These are phyloP conservation scores for Paracoccidioides lutzii DNA, from an alignment of 2,329 filamentous ascomycete genomes.

Conservation along the genomic window DNA sequence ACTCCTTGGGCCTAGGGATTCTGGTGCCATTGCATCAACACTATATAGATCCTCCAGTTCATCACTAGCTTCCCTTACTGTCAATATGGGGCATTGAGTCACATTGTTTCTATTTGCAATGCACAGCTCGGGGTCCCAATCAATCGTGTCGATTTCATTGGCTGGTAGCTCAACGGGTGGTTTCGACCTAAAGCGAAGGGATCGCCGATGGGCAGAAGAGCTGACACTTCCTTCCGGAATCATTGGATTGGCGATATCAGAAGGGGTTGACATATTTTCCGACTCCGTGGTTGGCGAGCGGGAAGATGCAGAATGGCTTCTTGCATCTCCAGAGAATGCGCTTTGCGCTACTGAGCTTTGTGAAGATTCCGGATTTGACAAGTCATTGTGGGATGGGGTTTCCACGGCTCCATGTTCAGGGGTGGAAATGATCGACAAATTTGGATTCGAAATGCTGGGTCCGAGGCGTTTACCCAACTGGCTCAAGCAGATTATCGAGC, in stretches of 20 bases:
- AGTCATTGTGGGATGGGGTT: neutral
- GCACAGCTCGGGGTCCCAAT: neutral
- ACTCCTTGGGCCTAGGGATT: neutral
- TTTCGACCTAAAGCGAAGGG: neutral
- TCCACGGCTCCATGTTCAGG: neutral
- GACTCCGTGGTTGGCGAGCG: neutral
- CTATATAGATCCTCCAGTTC: neutral
- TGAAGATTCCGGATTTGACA: neutral
- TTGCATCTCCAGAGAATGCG: neutral
- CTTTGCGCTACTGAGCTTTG: neutral
- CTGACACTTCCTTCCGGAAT: neutral
- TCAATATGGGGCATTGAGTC: neutral
- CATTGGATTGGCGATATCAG: neutral
- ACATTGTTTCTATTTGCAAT: neutral
- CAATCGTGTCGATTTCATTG: neutral
- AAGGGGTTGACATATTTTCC: neutral
- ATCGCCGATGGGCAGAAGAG: neutral
- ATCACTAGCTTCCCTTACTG: neutral
- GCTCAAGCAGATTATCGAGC: constrained; percentile 24
- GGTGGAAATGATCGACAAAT: neutral
- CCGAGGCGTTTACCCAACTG: constrained; percentile 23
- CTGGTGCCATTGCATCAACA: neutral
- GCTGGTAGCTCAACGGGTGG: neutral
- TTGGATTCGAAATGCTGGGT: constrained; percentile 2
- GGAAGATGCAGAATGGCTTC: neutral